Conservation (phyloP, 1,284 basidiomycete genomes). For the Calocybe gambosa region DNA sequence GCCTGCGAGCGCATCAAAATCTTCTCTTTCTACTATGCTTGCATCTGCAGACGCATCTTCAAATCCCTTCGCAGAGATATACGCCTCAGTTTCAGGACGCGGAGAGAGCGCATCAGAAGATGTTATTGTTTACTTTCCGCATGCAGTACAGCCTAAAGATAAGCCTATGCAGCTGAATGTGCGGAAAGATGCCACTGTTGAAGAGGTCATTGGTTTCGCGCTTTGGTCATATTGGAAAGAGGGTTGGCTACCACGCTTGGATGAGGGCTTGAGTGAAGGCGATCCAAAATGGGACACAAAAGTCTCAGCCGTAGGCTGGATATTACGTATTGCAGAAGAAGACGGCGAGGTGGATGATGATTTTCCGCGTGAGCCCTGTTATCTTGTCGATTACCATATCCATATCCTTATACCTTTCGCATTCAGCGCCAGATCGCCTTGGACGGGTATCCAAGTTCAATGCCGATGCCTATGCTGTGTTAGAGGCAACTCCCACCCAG, state of each 20-base stretch:
- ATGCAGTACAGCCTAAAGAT: slow-evolving; percentile 58
- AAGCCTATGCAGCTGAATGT: slow-evolving; percentile 64
- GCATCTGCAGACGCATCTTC: slow-evolving; percentile 51
- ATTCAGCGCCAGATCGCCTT: slow-evolving; percentile 85
- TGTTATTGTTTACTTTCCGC: slow-evolving; percentile 86
- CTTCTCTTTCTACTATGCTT: slow-evolving; percentile 63
- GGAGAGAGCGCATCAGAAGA: slow-evolving; percentile 58
- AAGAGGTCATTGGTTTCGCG: slow-evolving; percentile 93
- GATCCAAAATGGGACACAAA: slow-evolving; percentile 56
- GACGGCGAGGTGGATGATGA: slow-evolving; percentile 99
- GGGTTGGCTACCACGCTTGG: slow-evolving; percentile 72
- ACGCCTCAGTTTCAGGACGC: slow-evolving; percentile 73
- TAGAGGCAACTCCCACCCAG: slow-evolving; percentile 73
- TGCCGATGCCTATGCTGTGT: slow-evolving; percentile 85
- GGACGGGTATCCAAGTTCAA: slow-evolving; percentile 86
- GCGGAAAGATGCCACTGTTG: slow-evolving; percentile 84
- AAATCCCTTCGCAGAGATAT: slow-evolving; percentile 81
- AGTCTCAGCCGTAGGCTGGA: slow-evolving; percentile 84
- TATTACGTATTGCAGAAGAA: slow-evolving; percentile 92
- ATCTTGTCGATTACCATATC: neutral
- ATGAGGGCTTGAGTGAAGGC: slow-evolving; percentile 55
- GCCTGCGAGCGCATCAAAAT: slow-evolving; percentile 37
- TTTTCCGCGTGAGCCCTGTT: slow-evolving; percentile 69
- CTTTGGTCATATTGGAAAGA: slow-evolving; percentile 92
- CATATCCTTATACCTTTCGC: slow-evolving; percentile 1